Conservation (phyloP, 164 flowering plant species). For the Vitis cinerea region DNA sequence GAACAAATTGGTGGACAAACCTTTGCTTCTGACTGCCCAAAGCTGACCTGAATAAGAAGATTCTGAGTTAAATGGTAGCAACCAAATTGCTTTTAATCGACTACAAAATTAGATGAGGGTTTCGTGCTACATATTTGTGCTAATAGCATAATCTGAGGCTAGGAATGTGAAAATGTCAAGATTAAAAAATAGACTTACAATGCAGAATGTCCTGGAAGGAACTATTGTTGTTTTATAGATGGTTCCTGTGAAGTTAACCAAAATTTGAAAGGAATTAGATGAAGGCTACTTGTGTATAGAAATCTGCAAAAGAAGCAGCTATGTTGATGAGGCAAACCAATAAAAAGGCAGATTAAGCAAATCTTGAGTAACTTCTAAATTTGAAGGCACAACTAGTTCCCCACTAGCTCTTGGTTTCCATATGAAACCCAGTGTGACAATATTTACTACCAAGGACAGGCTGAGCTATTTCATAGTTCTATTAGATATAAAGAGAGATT, state of each 20-base stretch:
- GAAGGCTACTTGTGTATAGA: background rate
- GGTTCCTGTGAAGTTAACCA: constrained; percentile 65
- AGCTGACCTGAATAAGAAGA: constrained; percentile 68
- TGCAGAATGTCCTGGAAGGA: constrained; percentile 90
- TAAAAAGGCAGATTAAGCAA: no score
- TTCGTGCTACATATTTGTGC: background rate
- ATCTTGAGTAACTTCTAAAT: no score
- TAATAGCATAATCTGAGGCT: background rate
- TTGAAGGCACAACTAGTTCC: no score
- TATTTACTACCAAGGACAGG: no score
- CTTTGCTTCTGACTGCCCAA: constrained; percentile 95
- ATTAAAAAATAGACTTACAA: constrained; percentile 50
- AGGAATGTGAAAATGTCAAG: background rate
- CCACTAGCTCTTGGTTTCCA: no score
- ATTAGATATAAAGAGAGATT: no score
- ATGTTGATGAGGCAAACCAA: no score
- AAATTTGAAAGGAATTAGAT: constrained; percentile 11
- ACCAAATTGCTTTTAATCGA: background rate
- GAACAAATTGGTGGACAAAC: constrained; percentile 34
- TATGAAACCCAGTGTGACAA: no score
- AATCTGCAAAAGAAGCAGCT: no score
- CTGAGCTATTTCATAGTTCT: no score
- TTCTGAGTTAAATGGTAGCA: background rate
- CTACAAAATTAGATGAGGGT: background rate
- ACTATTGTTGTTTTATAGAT: constrained; percentile 82